Evolutionary conservation across 2,329 filamentous ascomycete species (phyloP), one percentile per base, ranked within the genome.

Genomic region (Hypoxylon sp.): DNA sequence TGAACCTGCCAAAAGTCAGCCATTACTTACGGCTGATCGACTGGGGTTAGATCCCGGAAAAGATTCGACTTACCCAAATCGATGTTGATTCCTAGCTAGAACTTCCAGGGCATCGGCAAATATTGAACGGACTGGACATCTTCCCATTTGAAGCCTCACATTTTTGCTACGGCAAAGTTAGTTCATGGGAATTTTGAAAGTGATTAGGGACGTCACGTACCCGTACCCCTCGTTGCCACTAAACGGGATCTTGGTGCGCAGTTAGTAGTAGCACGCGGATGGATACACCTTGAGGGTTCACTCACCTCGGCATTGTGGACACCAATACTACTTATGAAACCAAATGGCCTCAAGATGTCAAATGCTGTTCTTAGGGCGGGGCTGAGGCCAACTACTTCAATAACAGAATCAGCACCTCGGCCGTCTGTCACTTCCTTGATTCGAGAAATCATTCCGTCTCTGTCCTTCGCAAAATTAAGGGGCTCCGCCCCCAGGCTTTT

Each of bases 331-430:
- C 89, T 90, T 71, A 94, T 91, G 43, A 86, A 86, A 4, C 91
- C 91, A 82, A 89, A 94, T 1, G 91, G 90, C 58, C 92, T 85
- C 62, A 94, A 78, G 17, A 93, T 78, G 32, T 93, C 90, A 78
- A 90, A 93, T 0, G 87, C 91, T 36, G 89, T 92, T 74, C 85
- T 87, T 75, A 94, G 79, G 1, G 91, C 92, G 38, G 89, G 86
- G 59, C 88, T 89, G 66, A 90, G 80, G 0, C 91, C 91, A 25
- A 94, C 92, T 5, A 93, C 90, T 78, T 94, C 92, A 72, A 97
- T 89, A 1, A 96, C 89, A 17, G 93, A 89, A 80, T 98, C 94
- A 13, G 94, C 94, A 5, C 94, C 94, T 41, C 94, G 85, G 6
- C 93, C 93, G 14, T 91, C 85, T 0, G 93, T 96, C 51, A 90